Conservation (phyloP, 2,329 filamentous ascomycete genomes). For the Colletotrichum siamense region DNA sequence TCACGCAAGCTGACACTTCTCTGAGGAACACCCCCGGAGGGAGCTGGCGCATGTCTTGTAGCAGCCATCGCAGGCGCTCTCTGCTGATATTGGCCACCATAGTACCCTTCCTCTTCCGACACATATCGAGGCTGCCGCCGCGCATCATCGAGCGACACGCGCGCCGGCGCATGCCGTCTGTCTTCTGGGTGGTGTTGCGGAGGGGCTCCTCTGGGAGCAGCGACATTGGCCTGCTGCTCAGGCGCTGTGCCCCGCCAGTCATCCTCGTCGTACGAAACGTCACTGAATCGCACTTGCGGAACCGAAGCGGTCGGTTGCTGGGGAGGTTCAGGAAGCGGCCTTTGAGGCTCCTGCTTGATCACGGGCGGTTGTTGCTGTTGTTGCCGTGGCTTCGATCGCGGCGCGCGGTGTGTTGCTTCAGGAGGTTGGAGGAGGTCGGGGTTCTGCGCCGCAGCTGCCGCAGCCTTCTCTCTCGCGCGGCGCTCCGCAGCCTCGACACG, state of each 20-base stretch:
- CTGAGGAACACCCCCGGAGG: slow-evolving; percentile 6
- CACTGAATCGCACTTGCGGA: slow-evolving; percentile 16
- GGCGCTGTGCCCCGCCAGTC: neutral
- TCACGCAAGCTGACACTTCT: slow-evolving; percentile 24
- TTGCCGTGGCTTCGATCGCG: slow-evolving; percentile 24
- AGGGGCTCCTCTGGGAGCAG: slow-evolving; percentile 28
- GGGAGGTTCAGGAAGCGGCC: slow-evolving; percentile 7
- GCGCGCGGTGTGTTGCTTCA: slow-evolving; percentile 25
- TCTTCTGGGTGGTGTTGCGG: slow-evolving; percentile 37
- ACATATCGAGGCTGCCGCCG: slow-evolving; percentile 36
- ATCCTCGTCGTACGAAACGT: neutral
- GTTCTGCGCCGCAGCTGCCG: slow-evolving; percentile 36
- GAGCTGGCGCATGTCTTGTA: slow-evolving; percentile 18
- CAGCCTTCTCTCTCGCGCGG: slow-evolving; percentile 66
- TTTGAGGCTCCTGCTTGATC: slow-evolving; percentile 28
- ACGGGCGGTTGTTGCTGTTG: slow-evolving; percentile 24
- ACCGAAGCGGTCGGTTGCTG: neutral
- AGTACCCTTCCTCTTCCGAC: slow-evolving; percentile 32
- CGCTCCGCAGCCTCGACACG: slow-evolving; percentile 83
- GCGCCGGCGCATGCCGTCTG: slow-evolving; percentile 28
- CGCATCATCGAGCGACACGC: slow-evolving; percentile 22
- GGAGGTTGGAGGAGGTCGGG: slow-evolving; percentile 26
- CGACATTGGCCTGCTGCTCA: slow-evolving; percentile 26
- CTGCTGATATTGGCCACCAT: slow-evolving; percentile 26
- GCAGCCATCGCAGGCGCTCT: slow-evolving; percentile 23